Evolutionary conservation across 2,329 filamentous ascomycete genomes (phyloP).

Genomic region (Colletotrichum siamense): DNA sequence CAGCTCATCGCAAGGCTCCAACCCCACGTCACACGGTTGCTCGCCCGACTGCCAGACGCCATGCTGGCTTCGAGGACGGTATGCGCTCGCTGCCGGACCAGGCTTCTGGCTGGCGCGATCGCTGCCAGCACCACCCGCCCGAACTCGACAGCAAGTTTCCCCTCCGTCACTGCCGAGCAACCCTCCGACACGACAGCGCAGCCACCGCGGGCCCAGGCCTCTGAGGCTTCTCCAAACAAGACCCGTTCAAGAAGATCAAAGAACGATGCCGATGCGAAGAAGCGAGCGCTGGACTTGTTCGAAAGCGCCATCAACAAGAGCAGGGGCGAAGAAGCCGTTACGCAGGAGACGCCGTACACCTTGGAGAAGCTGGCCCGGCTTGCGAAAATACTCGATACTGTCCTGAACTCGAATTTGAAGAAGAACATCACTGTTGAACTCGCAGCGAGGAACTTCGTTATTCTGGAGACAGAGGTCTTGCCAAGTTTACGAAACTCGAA

Average conservation of each 20-base stretch:
- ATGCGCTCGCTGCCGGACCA: slow-evolving; percentile 37
- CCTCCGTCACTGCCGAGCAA: not conserved
- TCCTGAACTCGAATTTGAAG: not conserved
- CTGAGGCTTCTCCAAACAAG: not conserved
- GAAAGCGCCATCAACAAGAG: slow-evolving; percentile 17
- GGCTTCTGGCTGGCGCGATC: slow-evolving; percentile 6
- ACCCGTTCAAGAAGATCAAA: not conserved
- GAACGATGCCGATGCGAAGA: not conserved
- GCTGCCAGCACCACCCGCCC: not conserved
- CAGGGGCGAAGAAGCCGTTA: not conserved
- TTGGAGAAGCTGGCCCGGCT: not conserved
- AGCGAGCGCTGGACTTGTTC: slow-evolving; percentile 20
- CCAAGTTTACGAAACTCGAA: not conserved
- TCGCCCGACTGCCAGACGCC: not conserved
- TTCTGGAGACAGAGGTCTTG: slow-evolving; percentile 3
- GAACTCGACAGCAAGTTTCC: slow-evolving; percentile 13
- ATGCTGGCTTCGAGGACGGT: slow-evolving; percentile 40
- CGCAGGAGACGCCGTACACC: not conserved
- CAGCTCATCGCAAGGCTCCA: not conserved
- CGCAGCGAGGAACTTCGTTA: not conserved
- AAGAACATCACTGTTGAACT: not conserved
- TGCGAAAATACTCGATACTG: not conserved
- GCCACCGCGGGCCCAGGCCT: not conserved
- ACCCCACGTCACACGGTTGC: not conserved
- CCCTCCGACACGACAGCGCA: not conserved